Percentiles rank a stretch among this genome's conserved stretches.
phyloP scores from a whole-genome alignment of 2,329 filamentous ascomycete genomes.

The Chalara sp. region DNA sequence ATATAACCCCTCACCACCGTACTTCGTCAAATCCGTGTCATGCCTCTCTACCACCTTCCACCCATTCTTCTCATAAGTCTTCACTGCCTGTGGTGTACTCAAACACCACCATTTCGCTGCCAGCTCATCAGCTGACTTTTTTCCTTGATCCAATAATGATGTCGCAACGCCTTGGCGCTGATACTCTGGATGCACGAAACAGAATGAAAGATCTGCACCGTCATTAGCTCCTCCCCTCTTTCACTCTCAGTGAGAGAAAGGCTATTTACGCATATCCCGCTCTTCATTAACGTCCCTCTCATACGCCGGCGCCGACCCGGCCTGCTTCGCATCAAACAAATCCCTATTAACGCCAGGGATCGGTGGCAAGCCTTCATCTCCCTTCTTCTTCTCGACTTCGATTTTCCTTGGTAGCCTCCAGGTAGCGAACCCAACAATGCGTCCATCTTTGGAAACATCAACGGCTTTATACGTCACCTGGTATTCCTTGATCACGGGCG shows the following conservation, averaged over 20 bases:
- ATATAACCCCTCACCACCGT: slow-evolving; percentile 14
- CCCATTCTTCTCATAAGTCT: slow-evolving; percentile 18
- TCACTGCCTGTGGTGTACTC: slow-evolving; percentile 14
- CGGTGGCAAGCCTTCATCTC: slow-evolving; percentile 2
- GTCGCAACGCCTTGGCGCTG: slow-evolving; percentile 14
- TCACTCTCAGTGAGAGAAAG: background rate
- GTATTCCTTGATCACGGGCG: slow-evolving; percentile 8
- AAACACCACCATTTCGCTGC: slow-evolving; percentile 10
- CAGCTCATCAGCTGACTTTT: slow-evolving; percentile 7
- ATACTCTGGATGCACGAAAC: slow-evolving; percentile 15
- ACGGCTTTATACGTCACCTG: slow-evolving; percentile 12
- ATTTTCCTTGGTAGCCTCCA: slow-evolving; percentile 11
- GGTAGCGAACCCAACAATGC: slow-evolving; percentile 11
- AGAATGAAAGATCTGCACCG: slow-evolving; percentile 9
- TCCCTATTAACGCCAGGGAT: slow-evolving; percentile 10
- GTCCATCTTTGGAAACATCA: background rate
- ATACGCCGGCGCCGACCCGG: slow-evolving; percentile 8
- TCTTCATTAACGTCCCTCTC: slow-evolving; percentile 12
- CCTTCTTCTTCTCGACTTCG: background rate
- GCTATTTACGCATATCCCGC: slow-evolving; percentile 14
- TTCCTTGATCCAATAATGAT: slow-evolving; percentile 10
- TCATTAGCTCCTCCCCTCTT: background rate
- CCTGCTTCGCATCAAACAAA: slow-evolving; percentile 13
- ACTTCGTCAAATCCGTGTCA: slow-evolving; percentile 9
- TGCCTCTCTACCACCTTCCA: slow-evolving; percentile 23